phyloP scores from a whole-genome alignment of 2,329 filamentous ascomycete species.

The Alternaria sp. region DNA sequence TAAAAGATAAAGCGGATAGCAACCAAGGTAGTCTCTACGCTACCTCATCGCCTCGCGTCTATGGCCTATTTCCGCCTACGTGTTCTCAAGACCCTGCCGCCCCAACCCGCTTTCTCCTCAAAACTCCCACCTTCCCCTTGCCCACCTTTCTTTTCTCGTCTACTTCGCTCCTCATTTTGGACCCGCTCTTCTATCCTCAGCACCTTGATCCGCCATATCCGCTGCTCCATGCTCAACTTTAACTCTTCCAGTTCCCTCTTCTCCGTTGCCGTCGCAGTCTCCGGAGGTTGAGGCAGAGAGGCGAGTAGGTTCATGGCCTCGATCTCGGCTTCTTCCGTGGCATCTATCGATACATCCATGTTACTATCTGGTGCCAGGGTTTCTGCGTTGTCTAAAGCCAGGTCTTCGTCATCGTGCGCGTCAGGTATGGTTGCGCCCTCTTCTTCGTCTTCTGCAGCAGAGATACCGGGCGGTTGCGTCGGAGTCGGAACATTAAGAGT shows the following conservation, averaged over 20 bases:
- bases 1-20: no score
- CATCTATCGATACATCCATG: not conserved
- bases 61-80: no score
- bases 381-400: not conserved
- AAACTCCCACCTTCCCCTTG: no score
- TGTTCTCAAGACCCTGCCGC: no score
- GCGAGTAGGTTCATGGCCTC: not conserved
- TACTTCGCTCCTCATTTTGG: not conserved
- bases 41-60: no score
- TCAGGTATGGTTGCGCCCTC: not conserved
- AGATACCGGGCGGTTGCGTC: not conserved
- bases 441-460: not conserved
- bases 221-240: constrained; percentile 7
- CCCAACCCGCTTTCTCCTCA: no score
- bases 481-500: not conserved
- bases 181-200: constrained; percentile 3
- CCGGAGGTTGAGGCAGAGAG: not conserved
- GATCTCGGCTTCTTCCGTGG: not conserved
- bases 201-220: constrained; percentile 9
- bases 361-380: not conserved
- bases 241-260: constrained; percentile 6
- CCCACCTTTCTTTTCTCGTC: no score
- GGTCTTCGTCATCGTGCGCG: not conserved
- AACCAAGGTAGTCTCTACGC: no score
- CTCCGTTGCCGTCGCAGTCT: constrained; percentile 5